Base-by-base conservation (phyloP, 1,284 basidiomycete species). In the Phlebopus sp. region DNA sequence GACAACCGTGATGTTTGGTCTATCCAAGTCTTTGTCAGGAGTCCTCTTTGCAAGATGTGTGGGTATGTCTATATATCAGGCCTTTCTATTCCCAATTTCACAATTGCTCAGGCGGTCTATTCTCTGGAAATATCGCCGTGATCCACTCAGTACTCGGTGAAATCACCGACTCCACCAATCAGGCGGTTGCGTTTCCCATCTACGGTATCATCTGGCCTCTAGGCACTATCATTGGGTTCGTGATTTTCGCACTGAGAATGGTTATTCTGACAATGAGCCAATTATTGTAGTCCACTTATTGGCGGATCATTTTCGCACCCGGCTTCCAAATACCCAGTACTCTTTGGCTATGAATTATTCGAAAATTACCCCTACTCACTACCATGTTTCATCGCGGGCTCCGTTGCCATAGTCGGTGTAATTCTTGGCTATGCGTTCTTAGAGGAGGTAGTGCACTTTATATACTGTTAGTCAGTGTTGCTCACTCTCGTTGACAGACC, bases 131-230 rank as follows among this genome's bases (percentile, higher is more conserved):
- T 49, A 62, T 81, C 35, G 79, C 82, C 18, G 82, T 82, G 29
- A 73, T 83, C 34, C 78, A 82, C 44, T 80, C 79, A 0, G 71
- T 79, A 13, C 69, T 85, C 0, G 77, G 79, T 9, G 84, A 87
- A 64, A 70, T 88, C 18, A 84, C 82, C 7, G 81, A 88, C 57
- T 62, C 75, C 1, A 78, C 78, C 4, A 86, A 88, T 50, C 79
- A 84, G 59, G 76, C 77, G 1, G 56, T 71, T 42, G 80, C 79
- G 1, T 82, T 82, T 53, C 80, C 85, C 3, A 70, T 87, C 13
- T 84, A 80, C 48, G 77, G 78, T 11, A 59, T 86, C 7, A 76
- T 74, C 40, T 86, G 78, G 77, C 82, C 82, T 5, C 54, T 84
- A 2, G 84, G 83, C 25, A 65, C 74, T 4, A 78, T 85, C 49